phyloP scores from a whole-genome alignment of 1,284 basidiomycete species.

The Gymnopus androsaceus region DNA sequence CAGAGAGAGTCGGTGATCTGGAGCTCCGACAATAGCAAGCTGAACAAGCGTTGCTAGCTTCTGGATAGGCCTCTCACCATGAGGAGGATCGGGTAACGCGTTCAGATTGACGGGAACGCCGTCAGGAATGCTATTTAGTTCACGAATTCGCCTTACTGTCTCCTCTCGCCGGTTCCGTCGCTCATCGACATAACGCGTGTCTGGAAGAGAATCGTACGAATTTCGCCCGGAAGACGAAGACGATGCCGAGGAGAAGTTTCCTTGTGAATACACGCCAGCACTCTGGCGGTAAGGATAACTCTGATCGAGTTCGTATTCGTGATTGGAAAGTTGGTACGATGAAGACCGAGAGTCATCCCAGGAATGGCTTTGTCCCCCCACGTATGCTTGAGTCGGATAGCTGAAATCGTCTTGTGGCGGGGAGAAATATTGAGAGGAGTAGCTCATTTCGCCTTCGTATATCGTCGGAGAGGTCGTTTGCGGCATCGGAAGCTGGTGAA shows the following conservation, averaged over 20 bases:
- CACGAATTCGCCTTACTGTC: constrained; percentile 49
- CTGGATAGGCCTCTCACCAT: constrained; percentile 53
- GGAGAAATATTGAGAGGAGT: neutral
- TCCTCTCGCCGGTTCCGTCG: constrained; percentile 24
- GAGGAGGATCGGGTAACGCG: constrained; percentile 51
- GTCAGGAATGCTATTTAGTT: constrained; percentile 43
- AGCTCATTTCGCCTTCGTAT: neutral
- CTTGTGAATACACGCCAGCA: neutral
- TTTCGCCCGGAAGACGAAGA: neutral
- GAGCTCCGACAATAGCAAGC: constrained; percentile 72
- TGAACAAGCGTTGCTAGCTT: constrained; percentile 61
- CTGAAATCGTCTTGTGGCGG: neutral
- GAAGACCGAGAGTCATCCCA: neutral
- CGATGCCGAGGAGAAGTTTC: neutral
- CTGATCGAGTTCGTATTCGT: neutral
- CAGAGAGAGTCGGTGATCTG: constrained; percentile 56
- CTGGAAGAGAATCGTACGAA: neutral
- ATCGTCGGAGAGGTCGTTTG: neutral
- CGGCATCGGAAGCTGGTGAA: neutral
- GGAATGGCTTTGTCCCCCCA: neutral
- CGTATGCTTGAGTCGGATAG: neutral
- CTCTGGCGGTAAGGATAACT: too few relatives aligned
- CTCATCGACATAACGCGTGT: neutral
- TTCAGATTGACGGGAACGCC: constrained; percentile 46
- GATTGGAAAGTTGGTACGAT: neutral